These are phyloP conservation scores for Oryza punctata DNA, from an alignment of 176 grass and related monocot genomes.

Conservation along the genomic window DNA sequence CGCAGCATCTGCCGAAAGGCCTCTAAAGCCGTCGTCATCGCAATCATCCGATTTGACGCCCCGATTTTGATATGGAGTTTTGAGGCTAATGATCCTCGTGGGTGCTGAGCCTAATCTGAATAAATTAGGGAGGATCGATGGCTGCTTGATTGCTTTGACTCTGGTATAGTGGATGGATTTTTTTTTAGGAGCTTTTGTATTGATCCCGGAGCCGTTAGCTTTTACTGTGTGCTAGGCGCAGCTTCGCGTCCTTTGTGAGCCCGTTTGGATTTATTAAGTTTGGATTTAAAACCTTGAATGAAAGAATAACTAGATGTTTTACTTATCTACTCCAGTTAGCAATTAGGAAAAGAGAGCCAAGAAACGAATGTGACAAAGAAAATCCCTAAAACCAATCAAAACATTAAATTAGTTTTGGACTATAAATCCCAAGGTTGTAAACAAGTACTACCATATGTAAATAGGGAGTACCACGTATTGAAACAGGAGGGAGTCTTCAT, in stretches of 20 bases:
- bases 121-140: not conserved
- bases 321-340: too few relatives aligned
- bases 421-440: too few relatives aligned
- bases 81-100: not conserved
- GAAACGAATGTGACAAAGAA: too few relatives aligned
- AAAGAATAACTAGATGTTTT: too few relatives aligned
- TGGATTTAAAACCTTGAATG: too few relatives aligned
- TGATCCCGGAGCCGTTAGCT: not conserved
- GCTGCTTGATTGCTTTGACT: not conserved
- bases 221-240: not conserved
- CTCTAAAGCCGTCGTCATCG: not conserved
- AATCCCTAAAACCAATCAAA: too few relatives aligned
- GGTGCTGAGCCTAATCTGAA: not conserved
- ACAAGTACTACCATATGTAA: too few relatives aligned
- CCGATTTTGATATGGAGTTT: not conserved
- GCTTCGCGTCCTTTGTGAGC: not conserved
- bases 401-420: too few relatives aligned
- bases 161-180: not conserved
- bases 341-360: too few relatives aligned
- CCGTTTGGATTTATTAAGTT: too few relatives aligned
- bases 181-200: not conserved
- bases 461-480: too few relatives aligned
- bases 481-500: too few relatives aligned
- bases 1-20: not conserved
- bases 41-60: not conserved